Evolutionary conservation across 257 asterid species (phyloP), one percentile per base, ranked within the genome.

Genomic region (Agastache rugosa): DNA sequence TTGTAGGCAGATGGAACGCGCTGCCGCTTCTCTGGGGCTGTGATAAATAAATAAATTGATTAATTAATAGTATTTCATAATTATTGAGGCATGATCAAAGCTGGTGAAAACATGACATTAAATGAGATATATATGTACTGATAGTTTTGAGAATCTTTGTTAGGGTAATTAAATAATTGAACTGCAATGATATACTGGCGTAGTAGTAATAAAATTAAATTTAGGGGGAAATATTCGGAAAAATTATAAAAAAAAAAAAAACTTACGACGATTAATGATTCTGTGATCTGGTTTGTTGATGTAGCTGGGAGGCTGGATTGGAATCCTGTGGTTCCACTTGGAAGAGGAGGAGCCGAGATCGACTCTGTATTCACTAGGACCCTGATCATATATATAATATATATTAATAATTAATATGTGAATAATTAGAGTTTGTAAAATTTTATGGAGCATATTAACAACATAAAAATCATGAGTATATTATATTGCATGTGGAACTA

Each of bases 11-110:
- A 92, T 47, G 97, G 97, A 37, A 92, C 93, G 45, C 97, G 85
- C 79, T 90, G 96, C 78, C 97, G 83, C 85, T 92, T 92, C 90
- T 92, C 97, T 23, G 97, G 97, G 67, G 97, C 97, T 92, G 96
- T 44, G 54, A 79, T 55, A 69, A 19, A 17, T 25, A 45, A 66
- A 16, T 23, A 68, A 11, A 22, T 44, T 25, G 42, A 11, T n/a
- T 44, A 19, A 27, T 20, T 0, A 51, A 11, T 31, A n/a, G n/a
- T n/a, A 31, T 31, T 31, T 31, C 37, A 31, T 31, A 31, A 31
- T 31, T 3, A 37, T 60, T 14, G 19, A 29, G 16, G 11, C 66
- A 59, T n/a, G n/a, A n/a, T 25, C 3, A 29, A 23, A 44, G 50
- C 27, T 59, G 20, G 19, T 23, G 37, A 29, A 44, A 42, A 47